phyloP scores from a whole-genome alignment of 306 rosid genomes.

The Quercus cerris region DNA sequence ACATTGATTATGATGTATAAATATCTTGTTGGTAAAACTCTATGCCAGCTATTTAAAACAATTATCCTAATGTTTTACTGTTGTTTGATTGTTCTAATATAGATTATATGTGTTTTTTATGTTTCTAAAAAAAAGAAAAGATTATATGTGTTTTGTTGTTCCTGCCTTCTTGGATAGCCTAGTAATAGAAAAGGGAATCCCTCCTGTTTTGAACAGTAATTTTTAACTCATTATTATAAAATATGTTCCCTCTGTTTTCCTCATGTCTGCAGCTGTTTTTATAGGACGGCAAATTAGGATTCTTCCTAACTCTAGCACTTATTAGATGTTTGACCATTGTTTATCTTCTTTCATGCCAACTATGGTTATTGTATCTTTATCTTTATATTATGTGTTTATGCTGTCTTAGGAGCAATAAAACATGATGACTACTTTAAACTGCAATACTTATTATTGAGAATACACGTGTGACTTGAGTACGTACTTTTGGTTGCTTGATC shows the following conservation, averaged over 20 bases:
- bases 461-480: too few relatives aligned
- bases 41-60: background rate
- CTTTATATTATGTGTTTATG: background rate
- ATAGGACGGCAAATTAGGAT: background rate
- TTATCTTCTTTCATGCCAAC: too few relatives aligned
- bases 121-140: too few relatives aligned
- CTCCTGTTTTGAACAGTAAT: background rate
- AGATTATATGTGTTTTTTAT: background rate
- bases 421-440: background rate
- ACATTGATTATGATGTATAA: background rate
- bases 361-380: too few relatives aligned
- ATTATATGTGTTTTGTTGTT: background rate
- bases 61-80: background rate
- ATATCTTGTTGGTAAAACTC: background rate
- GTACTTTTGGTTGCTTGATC: background rate
- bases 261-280: background rate
- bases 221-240: background rate
- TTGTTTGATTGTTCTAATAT: background rate
- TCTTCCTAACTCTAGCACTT: background rate
- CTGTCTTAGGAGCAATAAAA: background rate
- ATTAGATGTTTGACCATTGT: background rate
- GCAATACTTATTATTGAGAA: background rate
- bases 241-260: background rate
- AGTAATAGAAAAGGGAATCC: background rate
- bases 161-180: background rate